These are phyloP conservation scores for Diaporthe velutina DNA, from an alignment of 2,329 filamentous ascomycete species.

Conservation along the genomic window DNA sequence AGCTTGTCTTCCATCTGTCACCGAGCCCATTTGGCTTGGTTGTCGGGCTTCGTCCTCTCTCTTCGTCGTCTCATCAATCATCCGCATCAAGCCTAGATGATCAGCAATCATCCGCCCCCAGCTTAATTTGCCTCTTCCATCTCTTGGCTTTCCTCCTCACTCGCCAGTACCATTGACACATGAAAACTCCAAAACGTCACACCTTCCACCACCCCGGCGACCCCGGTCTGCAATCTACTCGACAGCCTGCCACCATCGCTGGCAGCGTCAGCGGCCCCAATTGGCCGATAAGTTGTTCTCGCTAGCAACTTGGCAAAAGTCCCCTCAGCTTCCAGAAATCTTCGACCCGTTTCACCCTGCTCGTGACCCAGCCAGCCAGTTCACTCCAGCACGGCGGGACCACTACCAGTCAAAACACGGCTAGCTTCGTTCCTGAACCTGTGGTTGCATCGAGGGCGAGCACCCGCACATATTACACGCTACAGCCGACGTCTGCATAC, in stretches of 20 bases:
- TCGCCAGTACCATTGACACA: slow-evolving; percentile 26
- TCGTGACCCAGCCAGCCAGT: slow-evolving; percentile 21
- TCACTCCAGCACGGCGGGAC: slow-evolving; percentile 6
- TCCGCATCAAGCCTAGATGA: slow-evolving; percentile 26
- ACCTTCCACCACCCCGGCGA: background rate
- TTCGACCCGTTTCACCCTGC: slow-evolving; percentile 27
- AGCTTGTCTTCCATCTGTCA: background rate
- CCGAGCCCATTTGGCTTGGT: background rate
- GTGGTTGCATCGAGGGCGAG: slow-evolving; percentile 14
- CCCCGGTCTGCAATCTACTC: background rate
- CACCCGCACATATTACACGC: background rate
- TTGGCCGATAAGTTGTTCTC: slow-evolving; percentile 1
- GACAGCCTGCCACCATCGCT: background rate
- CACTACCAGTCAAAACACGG: slow-evolving; percentile 24
- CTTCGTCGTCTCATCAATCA: slow-evolving; percentile 1
- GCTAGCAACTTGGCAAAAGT: slow-evolving; percentile 8
- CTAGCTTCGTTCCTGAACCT: slow-evolving; percentile 19
- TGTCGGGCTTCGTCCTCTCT: background rate
- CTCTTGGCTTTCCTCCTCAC: slow-evolving; percentile 10
- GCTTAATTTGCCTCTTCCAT: slow-evolving; percentile 4
- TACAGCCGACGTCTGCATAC: background rate
- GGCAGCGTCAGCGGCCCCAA: background rate
- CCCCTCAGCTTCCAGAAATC: slow-evolving; percentile 25
- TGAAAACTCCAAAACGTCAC: slow-evolving; percentile 30
- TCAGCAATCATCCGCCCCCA: background rate